Evolutionary conservation across 495 filamentous ascomycete species (phyloP).

Genomic region (Lepidopterella palustris): DNA sequence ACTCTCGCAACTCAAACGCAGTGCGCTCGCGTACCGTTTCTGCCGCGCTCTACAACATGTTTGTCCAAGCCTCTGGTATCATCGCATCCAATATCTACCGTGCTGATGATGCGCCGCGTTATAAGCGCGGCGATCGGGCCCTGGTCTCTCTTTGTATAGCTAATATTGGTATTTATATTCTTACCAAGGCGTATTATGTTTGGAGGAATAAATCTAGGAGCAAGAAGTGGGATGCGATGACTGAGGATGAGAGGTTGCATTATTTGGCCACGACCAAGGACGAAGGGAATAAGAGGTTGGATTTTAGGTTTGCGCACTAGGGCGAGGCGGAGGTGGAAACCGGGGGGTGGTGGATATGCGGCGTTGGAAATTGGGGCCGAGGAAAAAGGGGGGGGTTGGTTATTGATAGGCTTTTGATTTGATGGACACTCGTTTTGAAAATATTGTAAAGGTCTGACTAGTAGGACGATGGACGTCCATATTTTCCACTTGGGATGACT

Average conservation of each 20-base stretch:
- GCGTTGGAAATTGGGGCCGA: too few species aligned
- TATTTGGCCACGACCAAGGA: conserved; percentile 17
- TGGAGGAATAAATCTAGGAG: conserved; percentile 15
- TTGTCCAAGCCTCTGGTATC: conserved; percentile 58
- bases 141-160: conserved; percentile 9
- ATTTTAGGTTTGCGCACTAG: conserved; percentile 27
- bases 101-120: conserved; percentile 23
- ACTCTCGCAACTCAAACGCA: conserved; percentile 21
- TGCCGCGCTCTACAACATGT: conserved; percentile 67
- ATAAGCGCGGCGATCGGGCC: conserved; percentile 17
- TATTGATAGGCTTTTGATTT: too few species aligned
- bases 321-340: neutral
- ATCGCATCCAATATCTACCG: conserved; percentile 49
- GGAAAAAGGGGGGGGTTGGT: too few species aligned
- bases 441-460: too few species aligned
- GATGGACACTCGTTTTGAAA: too few species aligned
- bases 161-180: conserved; percentile 13
- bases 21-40: conserved; percentile 25
- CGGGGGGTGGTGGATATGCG: too few species aligned
- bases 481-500: too few species aligned
- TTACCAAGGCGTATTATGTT: conserved; percentile 22
- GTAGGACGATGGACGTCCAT: too few species aligned
- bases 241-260: conserved; percentile 1
- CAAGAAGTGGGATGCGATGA: conserved; percentile 23
- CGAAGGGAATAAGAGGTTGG: conserved; percentile 20